Percentiles rank a stretch among this genome's conserved stretches.
Evolutionary conservation across 2,329 filamentous ascomycete genomes (phyloP).

Genomic region (Pseudocercospora pini-densiflorae): DNA sequence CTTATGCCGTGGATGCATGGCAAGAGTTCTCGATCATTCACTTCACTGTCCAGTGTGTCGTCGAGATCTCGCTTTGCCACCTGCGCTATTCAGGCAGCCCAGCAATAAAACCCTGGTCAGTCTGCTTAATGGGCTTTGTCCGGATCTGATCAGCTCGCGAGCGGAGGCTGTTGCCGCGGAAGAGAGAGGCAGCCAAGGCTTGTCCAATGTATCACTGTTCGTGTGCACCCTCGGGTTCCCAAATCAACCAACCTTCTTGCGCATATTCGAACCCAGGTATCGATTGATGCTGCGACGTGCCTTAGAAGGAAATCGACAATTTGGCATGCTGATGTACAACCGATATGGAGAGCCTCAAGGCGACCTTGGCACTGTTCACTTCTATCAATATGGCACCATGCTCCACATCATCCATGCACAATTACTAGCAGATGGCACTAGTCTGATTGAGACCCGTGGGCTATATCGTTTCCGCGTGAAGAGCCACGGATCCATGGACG

Average conservation of each 20-base stretch:
- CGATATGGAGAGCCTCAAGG: conserved; percentile 57
- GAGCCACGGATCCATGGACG: conserved; percentile 69
- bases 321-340: conserved; percentile 83
- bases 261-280: conserved; percentile 93
- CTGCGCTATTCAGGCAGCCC: conserved; percentile 54
- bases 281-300: conserved; percentile 84
- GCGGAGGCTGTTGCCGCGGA: conserved; percentile 61
- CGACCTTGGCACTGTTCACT: conserved; percentile 58
- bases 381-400: conserved; percentile 77
- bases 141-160: conserved; percentile 65
- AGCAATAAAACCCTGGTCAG: conserved; percentile 67
- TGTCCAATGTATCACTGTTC: conserved; percentile 72
- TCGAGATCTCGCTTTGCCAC: conserved; percentile 61
- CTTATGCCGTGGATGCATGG: conserved; percentile 80
- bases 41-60: conserved; percentile 82
- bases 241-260: conserved; percentile 80
- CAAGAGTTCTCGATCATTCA: conserved; percentile 76
- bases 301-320: conserved; percentile 73
- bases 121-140: conserved; percentile 71
- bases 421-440: conserved; percentile 77
- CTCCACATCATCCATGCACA: conserved; percentile 76
- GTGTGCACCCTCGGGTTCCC: conserved; percentile 83
- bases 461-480: conserved; percentile 76
- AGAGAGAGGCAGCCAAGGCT: conserved; percentile 59
- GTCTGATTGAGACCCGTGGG: conserved; percentile 77